phyloP scores from a whole-genome alignment of 441 rosid species.

The Pelargonium australe region DNA sequence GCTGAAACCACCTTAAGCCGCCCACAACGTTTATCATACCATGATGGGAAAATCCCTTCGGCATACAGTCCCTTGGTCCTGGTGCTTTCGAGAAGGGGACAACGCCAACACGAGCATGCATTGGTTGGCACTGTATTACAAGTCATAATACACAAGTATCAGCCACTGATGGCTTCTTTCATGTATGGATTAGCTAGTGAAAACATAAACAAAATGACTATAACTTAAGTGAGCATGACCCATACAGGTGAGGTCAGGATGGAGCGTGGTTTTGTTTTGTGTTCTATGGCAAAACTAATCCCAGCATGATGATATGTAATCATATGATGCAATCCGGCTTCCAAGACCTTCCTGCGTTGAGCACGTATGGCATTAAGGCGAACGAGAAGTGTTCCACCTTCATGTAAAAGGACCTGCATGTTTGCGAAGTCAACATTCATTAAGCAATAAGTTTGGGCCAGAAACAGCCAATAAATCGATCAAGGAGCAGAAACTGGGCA shows the following conservation, averaged over 20 bases:
- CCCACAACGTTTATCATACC: too few relatives aligned
- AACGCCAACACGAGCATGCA: too few relatives aligned
- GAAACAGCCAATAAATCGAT: neutral
- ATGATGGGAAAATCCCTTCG: too few relatives aligned
- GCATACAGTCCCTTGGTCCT: too few relatives aligned
- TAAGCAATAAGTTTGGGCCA: neutral
- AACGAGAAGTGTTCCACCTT: slow-evolving; percentile 83
- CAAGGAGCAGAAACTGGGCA: slow-evolving; percentile 5
- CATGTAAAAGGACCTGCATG: slow-evolving; percentile 75
- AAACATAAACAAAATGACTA: neutral
- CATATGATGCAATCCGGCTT: slow-evolving; percentile 7
- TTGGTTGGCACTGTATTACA: too few relatives aligned
- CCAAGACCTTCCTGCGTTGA: slow-evolving; percentile 75
- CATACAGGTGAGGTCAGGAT: neutral
- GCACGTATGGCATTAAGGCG: slow-evolving; percentile 74
- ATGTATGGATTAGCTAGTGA: neutral
- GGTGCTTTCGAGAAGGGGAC: too few relatives aligned
- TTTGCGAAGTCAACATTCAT: neutral
- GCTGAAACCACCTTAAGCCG: too few relatives aligned
- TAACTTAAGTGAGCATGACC: neutral
- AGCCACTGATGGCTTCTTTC: neutral
- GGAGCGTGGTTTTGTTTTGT: neutral
- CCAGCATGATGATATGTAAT: neutral
- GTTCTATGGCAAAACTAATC: too few relatives aligned
- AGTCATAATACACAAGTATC: neutral